Evolutionary conservation across 2,329 filamentous ascomycete genomes (phyloP).

Genomic region (Gnomoniopsis smithogilvyi): DNA sequence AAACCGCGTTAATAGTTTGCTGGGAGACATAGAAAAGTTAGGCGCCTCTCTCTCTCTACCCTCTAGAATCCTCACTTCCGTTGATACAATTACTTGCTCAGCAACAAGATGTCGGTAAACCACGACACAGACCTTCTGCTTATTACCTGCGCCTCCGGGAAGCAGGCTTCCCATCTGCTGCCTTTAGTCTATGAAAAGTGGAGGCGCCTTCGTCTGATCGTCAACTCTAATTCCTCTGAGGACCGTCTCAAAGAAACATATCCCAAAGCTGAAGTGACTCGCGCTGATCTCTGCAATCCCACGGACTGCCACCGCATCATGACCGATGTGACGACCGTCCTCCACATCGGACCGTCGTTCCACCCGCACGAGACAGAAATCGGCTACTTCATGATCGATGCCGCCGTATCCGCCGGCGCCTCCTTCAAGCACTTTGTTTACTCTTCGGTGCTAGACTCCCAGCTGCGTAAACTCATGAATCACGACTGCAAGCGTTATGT

Average conservation of each 20-base stretch:
- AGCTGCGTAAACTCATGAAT: slow-evolving; percentile 1
- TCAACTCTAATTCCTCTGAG: slow-evolving; percentile 26
- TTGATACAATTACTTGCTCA: neutral
- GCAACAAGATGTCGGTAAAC: neutral
- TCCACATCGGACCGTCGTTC: slow-evolving; percentile 31
- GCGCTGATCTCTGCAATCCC: neutral
- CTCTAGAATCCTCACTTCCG: too few species aligned
- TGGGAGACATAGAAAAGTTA: too few species aligned
- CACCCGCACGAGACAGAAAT: slow-evolving; percentile 30
- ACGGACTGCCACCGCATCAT: neutral
- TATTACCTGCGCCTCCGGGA: neutral
- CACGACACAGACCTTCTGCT: neutral
- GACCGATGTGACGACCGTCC: slow-evolving; percentile 24
- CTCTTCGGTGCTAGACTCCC: neutral
- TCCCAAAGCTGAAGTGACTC: slow-evolving; percentile 29
- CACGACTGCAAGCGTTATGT: slow-evolving; percentile 1
- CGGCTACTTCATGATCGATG: slow-evolving; percentile 34
- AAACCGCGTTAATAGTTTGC: too few species aligned
- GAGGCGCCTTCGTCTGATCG: slow-evolving; percentile 29
- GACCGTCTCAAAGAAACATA: slow-evolving; percentile 26
- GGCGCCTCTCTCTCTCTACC: too few species aligned
- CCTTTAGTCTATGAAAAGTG: slow-evolving; percentile 28
- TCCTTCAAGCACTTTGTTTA: slow-evolving; percentile 22
- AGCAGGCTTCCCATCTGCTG: slow-evolving; percentile 16
- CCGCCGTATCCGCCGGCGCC: slow-evolving; percentile 22